Evolutionary conservation across 2,329 filamentous ascomycete species (phyloP).

Genomic region (Calonectria ilicicola): DNA sequence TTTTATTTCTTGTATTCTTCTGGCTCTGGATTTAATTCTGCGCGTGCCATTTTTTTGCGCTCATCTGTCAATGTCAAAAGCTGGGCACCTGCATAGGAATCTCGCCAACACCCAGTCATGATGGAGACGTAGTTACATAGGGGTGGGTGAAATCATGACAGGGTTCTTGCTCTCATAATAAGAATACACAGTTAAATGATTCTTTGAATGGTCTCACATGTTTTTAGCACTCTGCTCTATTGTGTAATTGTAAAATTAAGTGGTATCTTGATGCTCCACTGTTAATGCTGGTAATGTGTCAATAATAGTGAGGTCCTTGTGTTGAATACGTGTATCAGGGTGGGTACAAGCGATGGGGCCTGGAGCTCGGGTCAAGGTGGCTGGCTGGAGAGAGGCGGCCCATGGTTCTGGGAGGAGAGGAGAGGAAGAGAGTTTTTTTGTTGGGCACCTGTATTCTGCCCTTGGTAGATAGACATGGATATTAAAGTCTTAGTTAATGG

Average conservation of each 20-base stretch:
- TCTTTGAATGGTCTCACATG: neutral
- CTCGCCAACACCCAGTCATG: no score
- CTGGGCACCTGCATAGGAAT: no score
- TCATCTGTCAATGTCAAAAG: no score
- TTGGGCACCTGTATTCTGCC: no score
- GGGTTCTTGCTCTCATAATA: neutral
- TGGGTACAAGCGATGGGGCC: neutral
- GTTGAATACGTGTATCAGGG: constrained; percentile 1
- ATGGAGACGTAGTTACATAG: neutral
- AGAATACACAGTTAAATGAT: neutral
- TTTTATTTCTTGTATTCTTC: no score
- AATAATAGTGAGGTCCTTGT: neutral
- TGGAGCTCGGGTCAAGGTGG: neutral
- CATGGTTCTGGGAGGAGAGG: neutral
- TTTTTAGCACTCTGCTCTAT: neutral
- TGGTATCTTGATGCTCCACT: neutral
- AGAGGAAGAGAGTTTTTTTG: no score
- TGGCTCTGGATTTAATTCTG: no score
- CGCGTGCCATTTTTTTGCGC: no score
- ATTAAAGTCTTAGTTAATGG: neutral
- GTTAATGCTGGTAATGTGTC: neutral
- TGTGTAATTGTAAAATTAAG: neutral
- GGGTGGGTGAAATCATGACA: neutral
- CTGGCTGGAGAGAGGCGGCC: neutral
- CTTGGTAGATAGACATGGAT: no score